Evolutionary conservation across 352 stramenopile genomes (phyloP).

Genomic region (Blastocystis sp.): DNA sequence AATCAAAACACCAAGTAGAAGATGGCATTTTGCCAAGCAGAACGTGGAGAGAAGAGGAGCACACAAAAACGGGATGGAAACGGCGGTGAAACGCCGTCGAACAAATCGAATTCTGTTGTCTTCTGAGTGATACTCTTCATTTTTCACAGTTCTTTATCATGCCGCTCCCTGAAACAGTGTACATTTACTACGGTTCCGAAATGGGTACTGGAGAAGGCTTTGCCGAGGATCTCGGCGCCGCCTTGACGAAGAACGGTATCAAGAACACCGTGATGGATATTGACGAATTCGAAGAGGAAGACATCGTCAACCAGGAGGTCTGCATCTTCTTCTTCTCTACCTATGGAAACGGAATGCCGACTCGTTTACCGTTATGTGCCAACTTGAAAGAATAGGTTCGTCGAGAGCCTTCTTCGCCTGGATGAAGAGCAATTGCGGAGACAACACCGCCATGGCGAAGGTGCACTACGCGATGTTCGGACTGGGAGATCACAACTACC

Average conservation of each 20-base stretch:
- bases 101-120: not conserved
- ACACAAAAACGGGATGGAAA: too few relatives aligned
- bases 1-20: too few relatives aligned
- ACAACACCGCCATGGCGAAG: constrained; percentile 8
- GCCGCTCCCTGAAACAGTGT: constrained; percentile 33
- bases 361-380: not conserved
- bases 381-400: not conserved
- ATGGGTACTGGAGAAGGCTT: constrained; percentile 62
- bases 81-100: not conserved
- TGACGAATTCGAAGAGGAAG: constrained; percentile 59
- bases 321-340: constrained; percentile 68
- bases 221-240: constrained; percentile 31
- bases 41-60: too few relatives aligned
- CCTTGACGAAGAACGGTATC: constrained; percentile 45
- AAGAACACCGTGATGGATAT: constrained; percentile 60
- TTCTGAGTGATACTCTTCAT: not conserved
- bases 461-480: constrained; percentile 64
- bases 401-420: constrained; percentile 52
- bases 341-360: constrained; percentile 60
- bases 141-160: constrained; percentile 17
- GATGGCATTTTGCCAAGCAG: too few relatives aligned
- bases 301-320: constrained; percentile 53
- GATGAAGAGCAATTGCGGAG: constrained; percentile 66
- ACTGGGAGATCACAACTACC: constrained; percentile 62
- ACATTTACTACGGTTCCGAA: constrained; percentile 68